phyloP scores from a whole-genome alignment of 2,329 filamentous ascomycete species.

The Thelonectria rubi region DNA sequence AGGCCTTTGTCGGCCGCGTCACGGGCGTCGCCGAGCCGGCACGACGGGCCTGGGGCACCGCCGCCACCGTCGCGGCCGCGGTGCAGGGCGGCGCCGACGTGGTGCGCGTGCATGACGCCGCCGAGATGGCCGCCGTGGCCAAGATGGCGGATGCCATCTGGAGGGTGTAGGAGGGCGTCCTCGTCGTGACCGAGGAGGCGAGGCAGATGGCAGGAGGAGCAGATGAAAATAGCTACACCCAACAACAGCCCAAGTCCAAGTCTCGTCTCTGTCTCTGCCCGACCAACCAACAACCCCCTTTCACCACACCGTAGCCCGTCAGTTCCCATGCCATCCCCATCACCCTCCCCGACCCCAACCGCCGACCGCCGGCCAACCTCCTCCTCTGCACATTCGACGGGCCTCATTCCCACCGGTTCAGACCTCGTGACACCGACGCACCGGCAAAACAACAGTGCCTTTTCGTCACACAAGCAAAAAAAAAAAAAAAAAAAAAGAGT shows the following conservation, averaged over 20 bases:
- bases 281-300: too few relatives aligned
- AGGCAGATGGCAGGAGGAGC: neutral
- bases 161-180: constrained; percentile 54
- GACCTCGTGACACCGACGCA: constrained; percentile 12
- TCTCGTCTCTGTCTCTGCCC: too few relatives aligned
- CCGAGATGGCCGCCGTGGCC: constrained; percentile 84
- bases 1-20: constrained; percentile 85
- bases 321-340: neutral
- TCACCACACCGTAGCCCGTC: too few relatives aligned
- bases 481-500: too few relatives aligned
- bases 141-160: constrained; percentile 95
- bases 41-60: constrained; percentile 84
- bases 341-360: neutral
- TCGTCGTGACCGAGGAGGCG: neutral
- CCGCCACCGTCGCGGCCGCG: constrained; percentile 85
- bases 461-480: too few relatives aligned
- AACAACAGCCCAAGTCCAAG: too few relatives aligned
- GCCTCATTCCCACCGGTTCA: neutral
- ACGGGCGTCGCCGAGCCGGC: constrained; percentile 77
- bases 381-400: neutral
- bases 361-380: too few relatives aligned
- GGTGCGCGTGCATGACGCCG: constrained; percentile 89
- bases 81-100: constrained; percentile 90
- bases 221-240: too few relatives aligned
- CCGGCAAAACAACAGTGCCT: neutral